Evolutionary conservation across 257 asterid species (phyloP).

Genomic region (Marsdenia floribunda): DNA sequence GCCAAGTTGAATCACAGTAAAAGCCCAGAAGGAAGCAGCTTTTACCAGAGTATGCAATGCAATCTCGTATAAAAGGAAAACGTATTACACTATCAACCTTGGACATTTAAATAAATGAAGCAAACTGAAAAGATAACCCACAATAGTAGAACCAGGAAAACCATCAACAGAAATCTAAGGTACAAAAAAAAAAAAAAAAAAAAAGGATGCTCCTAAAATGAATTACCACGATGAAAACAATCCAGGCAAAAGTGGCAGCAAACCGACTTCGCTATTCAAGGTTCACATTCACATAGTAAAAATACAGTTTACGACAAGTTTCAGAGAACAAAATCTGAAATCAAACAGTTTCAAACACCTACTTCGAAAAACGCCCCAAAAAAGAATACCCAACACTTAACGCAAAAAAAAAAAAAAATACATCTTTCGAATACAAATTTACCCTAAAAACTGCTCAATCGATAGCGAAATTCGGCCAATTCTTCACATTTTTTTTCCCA

Average conservation of each 20-base stretch:
- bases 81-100: not conserved
- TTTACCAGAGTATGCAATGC: not conserved
- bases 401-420: not conserved
- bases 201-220: no score
- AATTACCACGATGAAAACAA: not conserved
- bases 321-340: not conserved
- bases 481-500: not conserved
- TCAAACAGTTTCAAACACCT: not conserved
- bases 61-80: not conserved
- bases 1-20: not conserved
- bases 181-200: not conserved
- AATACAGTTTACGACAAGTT: not conserved
- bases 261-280: constrained; percentile 9
- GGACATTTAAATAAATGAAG: no score
- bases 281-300: not conserved
- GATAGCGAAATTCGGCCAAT: not conserved
- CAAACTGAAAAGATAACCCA: not conserved
- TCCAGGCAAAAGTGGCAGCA: constrained; percentile 6
- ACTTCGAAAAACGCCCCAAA: not conserved
- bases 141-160: not conserved
- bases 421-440: not conserved
- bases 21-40: not conserved
- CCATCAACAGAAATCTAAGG: not conserved
- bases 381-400: not conserved
- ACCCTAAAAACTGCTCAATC: not conserved